Base-by-base conservation (phyloP, 2,329 filamentous ascomycete species). In the Trichoderma sp. region DNA sequence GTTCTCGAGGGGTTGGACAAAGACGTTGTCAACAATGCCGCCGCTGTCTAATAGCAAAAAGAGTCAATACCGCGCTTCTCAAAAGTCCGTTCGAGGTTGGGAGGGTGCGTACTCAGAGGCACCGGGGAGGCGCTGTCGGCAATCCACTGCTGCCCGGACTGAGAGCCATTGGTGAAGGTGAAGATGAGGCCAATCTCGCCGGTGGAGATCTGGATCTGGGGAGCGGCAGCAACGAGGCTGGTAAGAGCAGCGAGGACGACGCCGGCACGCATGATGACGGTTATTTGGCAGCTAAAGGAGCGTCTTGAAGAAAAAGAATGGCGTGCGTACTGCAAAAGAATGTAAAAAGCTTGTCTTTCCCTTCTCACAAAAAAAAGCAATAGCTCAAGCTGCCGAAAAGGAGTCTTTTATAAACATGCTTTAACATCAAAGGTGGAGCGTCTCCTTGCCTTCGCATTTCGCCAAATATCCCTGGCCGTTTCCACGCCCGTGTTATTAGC, bases 1-100 rank as follows among this genome's bases (percentile, higher is more conserved):
- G 30, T 30, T 30, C 3, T 15, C 3, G 15, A n/a, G 55, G 3
- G 41, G 41, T 5, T 12, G 41, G 19, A 57, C 41, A 24, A 45
- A 57, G 24, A 57, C 55, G 24, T 57, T 45, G 39, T 57, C 55
- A 12, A 57, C 55, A 57, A 57, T 30, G 17, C 55, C 41, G 15
- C 55, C 55, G 30, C 55, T 57, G 41, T 43, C 55, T 57, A 21
- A 9, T 45, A 9, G 3, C 21, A 24, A 24, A 21, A 17, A 21
- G 55, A 1, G 6, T 57, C 10, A 45, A 9, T 30, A 19, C 15
- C 9, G 19, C 12, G 10, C 10, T 54, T 7, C n/a, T 45, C 17
- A 45, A 30, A 1, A 15, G 2, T 15, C 15, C 21, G 21, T 24
- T 28, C 4, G 45, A 57, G 0, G 1, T 5, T 9, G 3, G 6